A percentile compares a stretch with the other conserved stretches of the same genome.
Conservation (phyloP, 805 yeast species). For the Suhomyces emberorum region DNA sequence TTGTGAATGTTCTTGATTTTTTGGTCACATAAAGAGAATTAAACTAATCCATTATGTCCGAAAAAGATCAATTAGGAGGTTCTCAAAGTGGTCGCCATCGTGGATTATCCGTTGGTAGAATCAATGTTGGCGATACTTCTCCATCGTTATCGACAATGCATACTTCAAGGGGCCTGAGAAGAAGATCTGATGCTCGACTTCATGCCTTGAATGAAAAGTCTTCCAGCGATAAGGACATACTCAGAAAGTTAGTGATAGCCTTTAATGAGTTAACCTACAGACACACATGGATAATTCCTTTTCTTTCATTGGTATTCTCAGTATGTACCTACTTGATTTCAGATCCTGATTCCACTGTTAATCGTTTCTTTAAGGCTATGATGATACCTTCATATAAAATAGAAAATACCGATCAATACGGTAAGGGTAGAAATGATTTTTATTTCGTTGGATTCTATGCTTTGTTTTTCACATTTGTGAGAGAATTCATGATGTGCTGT, state of each 20-base stretch:
- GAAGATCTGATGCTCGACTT: constrained; percentile 30
- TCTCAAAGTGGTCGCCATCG: constrained; percentile 33
- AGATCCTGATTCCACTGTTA: constrained; percentile 54
- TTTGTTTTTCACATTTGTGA: constrained; percentile 80
- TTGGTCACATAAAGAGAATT: no score
- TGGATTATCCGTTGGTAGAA: constrained; percentile 71
- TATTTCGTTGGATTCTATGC: constrained; percentile 76
- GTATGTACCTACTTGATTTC: constrained; percentile 49
- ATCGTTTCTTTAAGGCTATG: constrained; percentile 57
- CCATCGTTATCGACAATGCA: constrained; percentile 67
- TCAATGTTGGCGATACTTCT: constrained; percentile 72
- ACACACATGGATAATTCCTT: constrained; percentile 72
- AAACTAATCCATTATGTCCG: constrained; percentile 2
- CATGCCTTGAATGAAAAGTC: constrained; percentile 25
- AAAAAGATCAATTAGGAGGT: constrained; percentile 1
- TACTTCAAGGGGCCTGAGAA: constrained; percentile 41
- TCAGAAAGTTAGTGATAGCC: constrained; percentile 54
- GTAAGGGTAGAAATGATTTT: constrained; percentile 83
- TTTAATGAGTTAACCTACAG: constrained; percentile 56
- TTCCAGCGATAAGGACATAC: constrained; percentile 48
- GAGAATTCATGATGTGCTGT: constrained; percentile 89
- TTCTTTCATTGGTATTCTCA: constrained; percentile 43
- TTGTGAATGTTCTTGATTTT: no score
- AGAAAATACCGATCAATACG: constrained; percentile 66
- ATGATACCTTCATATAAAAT: constrained; percentile 63